phyloP scores from a whole-genome alignment of 179 eudicot species.

The Nepenthes alata region DNA sequence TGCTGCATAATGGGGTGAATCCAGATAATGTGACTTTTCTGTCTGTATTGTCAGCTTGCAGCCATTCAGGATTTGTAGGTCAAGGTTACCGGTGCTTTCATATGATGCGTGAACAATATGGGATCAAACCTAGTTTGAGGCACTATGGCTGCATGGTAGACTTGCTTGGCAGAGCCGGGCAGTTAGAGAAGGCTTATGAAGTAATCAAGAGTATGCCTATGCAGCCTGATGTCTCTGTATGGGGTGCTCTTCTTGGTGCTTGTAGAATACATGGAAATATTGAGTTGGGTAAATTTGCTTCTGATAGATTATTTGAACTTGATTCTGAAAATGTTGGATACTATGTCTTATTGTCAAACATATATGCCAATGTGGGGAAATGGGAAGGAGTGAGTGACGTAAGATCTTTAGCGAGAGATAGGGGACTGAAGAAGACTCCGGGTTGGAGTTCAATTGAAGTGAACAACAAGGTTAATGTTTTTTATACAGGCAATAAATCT shows the following conservation, averaged over 20 bases:
- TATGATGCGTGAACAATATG: slow-evolving; percentile 33
- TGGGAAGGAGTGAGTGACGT: slow-evolving; percentile 45
- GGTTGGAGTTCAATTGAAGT: slow-evolving; percentile 51
- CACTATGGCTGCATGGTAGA: slow-evolving; percentile 80
- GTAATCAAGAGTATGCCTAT: slow-evolving; percentile 47
- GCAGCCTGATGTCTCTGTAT: slow-evolving; percentile 61
- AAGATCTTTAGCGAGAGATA: slow-evolving; percentile 33
- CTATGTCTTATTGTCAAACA: slow-evolving; percentile 40
- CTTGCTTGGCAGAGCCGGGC: slow-evolving; percentile 68
- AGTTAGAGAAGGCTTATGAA: slow-evolving; percentile 40
- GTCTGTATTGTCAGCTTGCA: slow-evolving; percentile 55
- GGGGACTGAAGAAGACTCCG: slow-evolving; percentile 46
- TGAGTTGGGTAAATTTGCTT: slow-evolving; percentile 57
- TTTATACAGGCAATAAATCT: slow-evolving; percentile 36
- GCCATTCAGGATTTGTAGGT: slow-evolving; percentile 63
- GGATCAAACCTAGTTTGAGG: slow-evolving; percentile 26
- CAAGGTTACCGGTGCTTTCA: slow-evolving; percentile 48
- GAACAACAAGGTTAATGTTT: slow-evolving; percentile 24
- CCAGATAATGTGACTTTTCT: slow-evolving; percentile 62
- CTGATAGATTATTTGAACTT: slow-evolving; percentile 37
- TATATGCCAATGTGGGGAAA: slow-evolving; percentile 36
- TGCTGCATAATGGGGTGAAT: slow-evolving; percentile 43
- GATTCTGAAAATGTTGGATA: slow-evolving; percentile 41
- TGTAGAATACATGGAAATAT: slow-evolving; percentile 52
- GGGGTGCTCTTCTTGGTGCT: slow-evolving; percentile 90